Evolutionary conservation across 1,139 yeast genomes (phyloP), one percentile per base, ranked within the genome.

Genomic region (Kurtzmaniella quercitrusa): DNA sequence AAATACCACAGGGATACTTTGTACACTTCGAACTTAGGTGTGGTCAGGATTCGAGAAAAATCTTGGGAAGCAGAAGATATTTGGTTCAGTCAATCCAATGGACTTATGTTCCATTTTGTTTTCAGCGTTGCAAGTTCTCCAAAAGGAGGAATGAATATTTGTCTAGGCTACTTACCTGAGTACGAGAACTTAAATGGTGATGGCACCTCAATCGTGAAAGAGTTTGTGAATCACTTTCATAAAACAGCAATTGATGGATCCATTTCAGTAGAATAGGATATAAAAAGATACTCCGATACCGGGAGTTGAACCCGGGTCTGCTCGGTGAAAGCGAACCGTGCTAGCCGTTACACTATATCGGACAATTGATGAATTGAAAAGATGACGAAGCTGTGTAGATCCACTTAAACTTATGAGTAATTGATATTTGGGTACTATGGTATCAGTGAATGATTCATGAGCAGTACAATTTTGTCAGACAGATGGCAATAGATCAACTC

Each of bases 251-350:
- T 31, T 31, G 10, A 31, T n/a, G 14, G 4, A 12, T 4, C 9
- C 9, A 31, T 12, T 9, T 4, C 4, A 31, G 12, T n/a, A 27
- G 5, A 11, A 3, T n/a, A 10, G 10, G 10, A 27, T 11, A 6
- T 17, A 64, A 65, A 66, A 63, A 51, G 44, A 50, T 47, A 44
- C 77, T 80, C 85, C 85, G 84, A 78, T 79, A 75, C 85, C 81
- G 85, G 85, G 85, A 79, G 82, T 80, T 82, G 85, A 80, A 80
- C 85, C 85, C 85, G 81, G 85, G 82, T 76, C 73, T 79, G 84
- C 84, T 76, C 85, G 82, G 85, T 79, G 85, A 80, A 78, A 80
- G 84, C 82, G 84, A 76, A 79, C 84, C 83, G 85, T 81, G 85
- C 81, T 81, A 80, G 81, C 86, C 31, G 31, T 27, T 27, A 27